Base-by-base conservation (phyloP, 202 grass and related monocot genomes). In the Schoenoplectus triqueter region DNA sequence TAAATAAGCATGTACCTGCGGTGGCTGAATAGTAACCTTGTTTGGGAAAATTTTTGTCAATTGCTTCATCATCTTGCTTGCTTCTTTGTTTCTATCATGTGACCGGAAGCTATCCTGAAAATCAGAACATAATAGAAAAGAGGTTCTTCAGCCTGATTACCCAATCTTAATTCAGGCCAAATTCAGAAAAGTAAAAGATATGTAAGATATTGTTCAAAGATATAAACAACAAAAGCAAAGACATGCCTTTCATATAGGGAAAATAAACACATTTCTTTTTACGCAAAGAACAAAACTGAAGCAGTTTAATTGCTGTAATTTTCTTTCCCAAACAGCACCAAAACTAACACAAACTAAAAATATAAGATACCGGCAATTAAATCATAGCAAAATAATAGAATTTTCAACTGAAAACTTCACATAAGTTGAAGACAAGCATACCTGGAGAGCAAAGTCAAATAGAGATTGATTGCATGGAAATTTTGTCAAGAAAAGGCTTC, bases 21-120 rank as follows among this genome's bases (percentile, higher is more conserved):
- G 95, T 88, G 85, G 17, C 55, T 95, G 91, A 57, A 98, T 92
- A 45, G 90, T 92, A 87, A 95, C 90, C 87, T 95, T 98, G 80
- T 92, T 95, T 61, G 93, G 95, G 86, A 98, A 95, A 84, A 95
- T 86, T 78, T 95, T 95, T 73, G 87, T 86, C 8, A 98, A 74
- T 90, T 95, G 91, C 82, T 95, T 98, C 17, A 88, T 87, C 64
- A 81, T 87, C 82, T 95, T 95, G 62, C 84, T 83, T 21, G 88
- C 84, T 69, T 98, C 93, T 94, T 98, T 98, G 31, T 82, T 95
- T 91, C 94, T 98, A 74, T 98, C 95, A 86, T 84, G 91, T 69
- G 78, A 69, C 75, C 87, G 89, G 60, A 95, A 98, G 80, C 71
- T 83, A 92, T 98, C 95, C 95, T 98, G 90, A 55, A 89, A 69